Evolutionary conservation across 1,139 yeast genomes (phyloP).

Genomic region (Magnusiomyces suaveolens): DNA sequence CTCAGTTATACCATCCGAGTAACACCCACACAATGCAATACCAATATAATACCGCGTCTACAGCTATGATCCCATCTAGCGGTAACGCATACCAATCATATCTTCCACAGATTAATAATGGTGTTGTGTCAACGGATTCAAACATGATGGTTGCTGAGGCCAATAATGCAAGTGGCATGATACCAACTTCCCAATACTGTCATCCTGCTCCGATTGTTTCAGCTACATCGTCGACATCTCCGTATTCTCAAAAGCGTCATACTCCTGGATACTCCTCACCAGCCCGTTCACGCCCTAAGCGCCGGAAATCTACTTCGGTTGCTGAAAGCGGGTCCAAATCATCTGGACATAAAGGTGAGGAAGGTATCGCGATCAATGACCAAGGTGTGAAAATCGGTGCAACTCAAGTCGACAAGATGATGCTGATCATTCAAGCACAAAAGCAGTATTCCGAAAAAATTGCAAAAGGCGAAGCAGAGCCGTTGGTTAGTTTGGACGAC

Average conservation of each 20-base stretch:
- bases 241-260: neutral
- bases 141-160: neutral
- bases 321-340: neutral
- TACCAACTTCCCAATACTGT: neutral
- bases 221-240: neutral
- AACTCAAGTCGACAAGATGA: slow-evolving; percentile 78
- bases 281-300: neutral
- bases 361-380: neutral
- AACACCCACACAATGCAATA: neutral
- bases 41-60: neutral
- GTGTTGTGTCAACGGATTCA: neutral
- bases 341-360: neutral
- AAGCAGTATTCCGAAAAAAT: slow-evolving; percentile 48
- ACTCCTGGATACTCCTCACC: neutral
- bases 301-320: neutral
- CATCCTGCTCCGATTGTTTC: neutral
- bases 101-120: neutral
- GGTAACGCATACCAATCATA: neutral
- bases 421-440: slow-evolving; percentile 83
- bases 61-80: neutral
- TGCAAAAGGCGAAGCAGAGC: slow-evolving; percentile 22
- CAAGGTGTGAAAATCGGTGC: slow-evolving; percentile 49
- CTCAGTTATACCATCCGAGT: neutral
- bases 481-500: slow-evolving; percentile 23
- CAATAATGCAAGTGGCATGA: neutral